These are phyloP conservation scores for Aureobasidium sp. DNA, from an alignment of 2,329 filamentous ascomycete species.

Conservation along the genomic window DNA sequence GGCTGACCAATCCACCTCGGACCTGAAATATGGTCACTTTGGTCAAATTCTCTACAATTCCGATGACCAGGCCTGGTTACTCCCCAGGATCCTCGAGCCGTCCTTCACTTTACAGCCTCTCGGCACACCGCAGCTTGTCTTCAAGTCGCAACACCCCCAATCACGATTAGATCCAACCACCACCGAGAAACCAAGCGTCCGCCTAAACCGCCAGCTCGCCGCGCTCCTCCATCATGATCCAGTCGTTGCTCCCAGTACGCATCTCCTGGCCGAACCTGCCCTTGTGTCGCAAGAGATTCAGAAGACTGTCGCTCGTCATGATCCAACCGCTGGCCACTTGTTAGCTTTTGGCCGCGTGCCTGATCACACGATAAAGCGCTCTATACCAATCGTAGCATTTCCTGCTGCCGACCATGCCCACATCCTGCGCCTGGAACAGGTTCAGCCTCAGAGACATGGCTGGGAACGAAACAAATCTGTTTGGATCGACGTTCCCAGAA, in stretches of 20 bases:
- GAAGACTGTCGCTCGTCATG: constrained; percentile 29
- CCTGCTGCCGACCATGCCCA: constrained; percentile 51
- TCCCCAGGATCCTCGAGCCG: constrained; percentile 32
- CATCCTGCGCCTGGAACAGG: constrained; percentile 48
- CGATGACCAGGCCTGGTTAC: constrained; percentile 44
- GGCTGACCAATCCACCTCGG: constrained; percentile 46
- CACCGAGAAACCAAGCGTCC: constrained; percentile 18
- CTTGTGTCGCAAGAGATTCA: constrained; percentile 28
- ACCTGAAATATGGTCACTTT: constrained; percentile 49
- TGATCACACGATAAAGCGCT: constrained; percentile 28
- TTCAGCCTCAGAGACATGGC: constrained; percentile 47
- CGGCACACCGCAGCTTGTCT: constrained; percentile 14
- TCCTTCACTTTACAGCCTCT: constrained; percentile 23
- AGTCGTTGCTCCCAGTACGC: neutral
- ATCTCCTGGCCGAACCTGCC: constrained; percentile 7
- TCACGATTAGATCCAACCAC: neutral
- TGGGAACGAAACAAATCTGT: constrained; percentile 45
- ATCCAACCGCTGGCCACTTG: constrained; percentile 37
- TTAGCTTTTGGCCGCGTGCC: constrained; percentile 53
- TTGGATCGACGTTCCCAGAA: constrained; percentile 42
- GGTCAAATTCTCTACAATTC: constrained; percentile 44
- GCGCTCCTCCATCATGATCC: neutral
- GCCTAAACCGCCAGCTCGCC: constrained; percentile 2
- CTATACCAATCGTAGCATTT: constrained; percentile 30
- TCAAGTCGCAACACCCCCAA: neutral